These are phyloP conservation scores for Aspergillus quadricinctus DNA, from an alignment of 2,329 filamentous ascomycete species.

Conservation along the genomic window DNA sequence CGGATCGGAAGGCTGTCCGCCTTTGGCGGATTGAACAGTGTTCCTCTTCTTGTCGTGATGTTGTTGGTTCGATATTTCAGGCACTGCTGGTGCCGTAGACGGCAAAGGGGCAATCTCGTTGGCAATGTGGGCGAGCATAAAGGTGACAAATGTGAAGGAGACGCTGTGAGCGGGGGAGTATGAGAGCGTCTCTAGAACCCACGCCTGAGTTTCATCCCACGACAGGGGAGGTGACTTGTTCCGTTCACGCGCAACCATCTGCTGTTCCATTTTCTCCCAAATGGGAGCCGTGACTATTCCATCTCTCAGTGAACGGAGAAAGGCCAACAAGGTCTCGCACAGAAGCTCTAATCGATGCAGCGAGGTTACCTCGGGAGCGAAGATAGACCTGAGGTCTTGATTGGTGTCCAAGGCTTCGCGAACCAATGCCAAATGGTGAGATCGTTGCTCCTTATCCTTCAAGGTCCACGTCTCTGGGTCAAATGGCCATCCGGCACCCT, in stretches of 20 bases:
- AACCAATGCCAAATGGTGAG: conserved; percentile 41
- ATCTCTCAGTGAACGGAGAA: conserved; percentile 70
- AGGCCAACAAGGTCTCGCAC: conserved; percentile 66
- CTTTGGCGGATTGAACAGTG: conserved; percentile 4
- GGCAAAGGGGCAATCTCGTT: conserved; percentile 49
- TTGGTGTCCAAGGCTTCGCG: conserved; percentile 71
- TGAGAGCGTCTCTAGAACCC: conserved; percentile 70
- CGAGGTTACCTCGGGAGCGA: conserved; percentile 60
- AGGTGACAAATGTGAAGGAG: conserved; percentile 79
- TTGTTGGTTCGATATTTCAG: conserved; percentile 3
- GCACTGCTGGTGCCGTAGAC: conserved; percentile 12
- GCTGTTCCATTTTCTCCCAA: conserved; percentile 66
- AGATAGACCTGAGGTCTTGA: conserved; percentile 54
- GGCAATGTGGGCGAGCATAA: conserved; percentile 63
- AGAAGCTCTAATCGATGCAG: conserved; percentile 70
- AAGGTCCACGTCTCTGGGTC: conserved; percentile 47
- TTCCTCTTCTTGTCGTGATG: conserved; percentile 1
- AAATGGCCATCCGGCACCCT: conserved; percentile 56
- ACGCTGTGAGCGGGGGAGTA: conserved; percentile 75
- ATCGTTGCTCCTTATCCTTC: conserved; percentile 37
- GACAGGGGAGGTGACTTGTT: conserved; percentile 44
- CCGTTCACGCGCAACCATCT: conserved; percentile 49
- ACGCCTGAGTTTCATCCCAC: conserved; percentile 54
- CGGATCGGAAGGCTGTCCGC: conserved; percentile 8
- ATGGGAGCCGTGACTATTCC: conserved; percentile 68